Evolutionary conservation across 1,139 yeast genomes (phyloP).

Genomic region (Schizosaccharomyces versatilis): DNA sequence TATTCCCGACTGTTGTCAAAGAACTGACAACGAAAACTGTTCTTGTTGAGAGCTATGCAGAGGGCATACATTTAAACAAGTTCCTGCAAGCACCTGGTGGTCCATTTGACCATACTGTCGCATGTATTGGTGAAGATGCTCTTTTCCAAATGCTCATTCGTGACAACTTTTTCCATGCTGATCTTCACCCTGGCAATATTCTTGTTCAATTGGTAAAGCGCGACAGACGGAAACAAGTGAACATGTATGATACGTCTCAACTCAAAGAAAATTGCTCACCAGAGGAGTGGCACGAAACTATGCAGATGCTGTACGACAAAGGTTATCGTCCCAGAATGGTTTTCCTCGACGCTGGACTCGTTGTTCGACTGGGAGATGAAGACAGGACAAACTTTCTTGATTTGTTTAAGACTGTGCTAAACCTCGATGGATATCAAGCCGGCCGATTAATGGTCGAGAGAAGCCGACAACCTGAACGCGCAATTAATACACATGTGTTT

Average conservation of each 20-base stretch:
- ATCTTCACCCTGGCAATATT: slow-evolving; percentile 89
- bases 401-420: slow-evolving; percentile 66
- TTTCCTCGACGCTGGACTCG: slow-evolving; percentile 78
- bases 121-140: slow-evolving; percentile 75
- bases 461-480: slow-evolving; percentile 85
- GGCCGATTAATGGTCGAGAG: slow-evolving; percentile 91
- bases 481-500: slow-evolving; percentile 58
- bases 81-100: slow-evolving; percentile 25
- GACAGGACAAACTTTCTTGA: slow-evolving; percentile 77
- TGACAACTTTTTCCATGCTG: slow-evolving; percentile 89
- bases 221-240: neutral
- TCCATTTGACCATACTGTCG: slow-evolving; percentile 43
- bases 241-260: slow-evolving; percentile 2
- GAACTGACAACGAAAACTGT: slow-evolving; percentile 48
- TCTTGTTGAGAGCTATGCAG: slow-evolving; percentile 64
- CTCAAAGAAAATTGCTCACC: slow-evolving; percentile 23
- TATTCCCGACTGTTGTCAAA: slow-evolving; percentile 56
- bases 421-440: slow-evolving; percentile 81
- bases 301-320: slow-evolving; percentile 30
- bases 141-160: slow-evolving; percentile 77
- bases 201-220: slow-evolving; percentile 47
- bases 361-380: slow-evolving; percentile 58
- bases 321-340: slow-evolving; percentile 75
- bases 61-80: slow-evolving; percentile 62
- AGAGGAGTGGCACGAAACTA: slow-evolving; percentile 30